Conservation (phyloP, 495 filamentous ascomycete species). For the Apiosordaria backusii region DNA sequence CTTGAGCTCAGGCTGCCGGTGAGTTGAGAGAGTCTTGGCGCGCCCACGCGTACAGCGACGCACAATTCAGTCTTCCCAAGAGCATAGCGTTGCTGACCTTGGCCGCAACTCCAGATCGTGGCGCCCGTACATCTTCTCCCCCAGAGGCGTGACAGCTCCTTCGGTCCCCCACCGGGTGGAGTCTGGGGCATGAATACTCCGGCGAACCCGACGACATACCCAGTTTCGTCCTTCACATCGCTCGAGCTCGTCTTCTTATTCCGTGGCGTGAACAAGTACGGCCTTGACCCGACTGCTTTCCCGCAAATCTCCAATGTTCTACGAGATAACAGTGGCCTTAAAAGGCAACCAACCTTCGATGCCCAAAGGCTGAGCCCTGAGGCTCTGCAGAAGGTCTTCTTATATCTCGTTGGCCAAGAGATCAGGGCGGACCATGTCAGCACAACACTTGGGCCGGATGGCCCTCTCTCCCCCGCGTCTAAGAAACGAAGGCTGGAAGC, state of each 20-base stretch:
- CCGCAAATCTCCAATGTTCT: constrained; percentile 68
- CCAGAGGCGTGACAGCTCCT: constrained; percentile 49
- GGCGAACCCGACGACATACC: constrained; percentile 33
- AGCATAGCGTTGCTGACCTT: neutral
- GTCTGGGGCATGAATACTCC: constrained; percentile 53
- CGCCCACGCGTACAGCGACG: neutral
- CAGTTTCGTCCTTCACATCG: constrained; percentile 60
- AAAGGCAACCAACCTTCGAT: constrained; percentile 65
- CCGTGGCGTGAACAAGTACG: constrained; percentile 70
- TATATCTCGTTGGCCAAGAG: constrained; percentile 72
- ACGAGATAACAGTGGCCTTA: constrained; percentile 65
- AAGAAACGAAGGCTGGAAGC: constrained; percentile 72
- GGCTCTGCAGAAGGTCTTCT: constrained; percentile 71
- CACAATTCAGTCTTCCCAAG: neutral
- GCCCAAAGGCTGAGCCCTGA: constrained; percentile 70
- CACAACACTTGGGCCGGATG: constrained; percentile 30
- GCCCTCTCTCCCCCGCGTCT: constrained; percentile 47
- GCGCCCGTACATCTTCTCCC: constrained; percentile 47
- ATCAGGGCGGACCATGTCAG: constrained; percentile 38
- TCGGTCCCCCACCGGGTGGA: constrained; percentile 55
- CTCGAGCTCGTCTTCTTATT: constrained; percentile 89
- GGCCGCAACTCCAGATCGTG: constrained; percentile 38
- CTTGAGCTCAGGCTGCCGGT: constrained; percentile 27
- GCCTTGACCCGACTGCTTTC: constrained; percentile 63
- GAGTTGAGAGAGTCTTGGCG: constrained; percentile 16